Evolutionary conservation across 768 basidiomycete species (phyloP).

Genomic region (Hypholoma sublateritium): DNA sequence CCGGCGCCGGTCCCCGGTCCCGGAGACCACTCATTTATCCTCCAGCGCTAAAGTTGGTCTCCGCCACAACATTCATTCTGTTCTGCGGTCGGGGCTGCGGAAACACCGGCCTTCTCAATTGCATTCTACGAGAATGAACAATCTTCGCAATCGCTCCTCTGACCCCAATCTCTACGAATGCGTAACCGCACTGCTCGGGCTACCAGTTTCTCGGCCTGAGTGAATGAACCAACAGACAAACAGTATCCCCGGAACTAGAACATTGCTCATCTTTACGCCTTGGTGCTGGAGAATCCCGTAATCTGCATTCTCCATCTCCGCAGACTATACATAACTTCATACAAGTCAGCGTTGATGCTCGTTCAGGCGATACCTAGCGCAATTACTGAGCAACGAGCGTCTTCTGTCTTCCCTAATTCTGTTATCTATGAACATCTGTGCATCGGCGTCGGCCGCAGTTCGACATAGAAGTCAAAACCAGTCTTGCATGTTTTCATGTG

Average conservation of each 20-base stretch:
- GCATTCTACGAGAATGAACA: not conserved
- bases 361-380: not conserved
- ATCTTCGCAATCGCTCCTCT: no score
- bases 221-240: not conserved
- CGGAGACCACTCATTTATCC: not conserved
- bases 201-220: not conserved
- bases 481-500: constrained; percentile 1
- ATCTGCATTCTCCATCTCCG: not conserved
- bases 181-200: no score
- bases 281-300: not conserved
- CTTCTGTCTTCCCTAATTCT: not conserved
- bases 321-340: not conserved
- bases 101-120: not conserved
- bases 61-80: constrained; percentile 3
- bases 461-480: constrained; percentile 1
- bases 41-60: not conserved
- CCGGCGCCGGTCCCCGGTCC: not conserved
- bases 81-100: not conserved
- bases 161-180: no score
- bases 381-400: not conserved
- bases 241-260: not conserved
- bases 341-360: not conserved
- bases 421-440: constrained; percentile 2
- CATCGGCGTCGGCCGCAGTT: not conserved
- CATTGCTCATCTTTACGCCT: not conserved